A percentile compares a stretch with the other conserved stretches of the same genome.
Evolutionary conservation across 2,329 filamentous ascomycete genomes (phyloP).

Genomic region (Cercospora zeina): DNA sequence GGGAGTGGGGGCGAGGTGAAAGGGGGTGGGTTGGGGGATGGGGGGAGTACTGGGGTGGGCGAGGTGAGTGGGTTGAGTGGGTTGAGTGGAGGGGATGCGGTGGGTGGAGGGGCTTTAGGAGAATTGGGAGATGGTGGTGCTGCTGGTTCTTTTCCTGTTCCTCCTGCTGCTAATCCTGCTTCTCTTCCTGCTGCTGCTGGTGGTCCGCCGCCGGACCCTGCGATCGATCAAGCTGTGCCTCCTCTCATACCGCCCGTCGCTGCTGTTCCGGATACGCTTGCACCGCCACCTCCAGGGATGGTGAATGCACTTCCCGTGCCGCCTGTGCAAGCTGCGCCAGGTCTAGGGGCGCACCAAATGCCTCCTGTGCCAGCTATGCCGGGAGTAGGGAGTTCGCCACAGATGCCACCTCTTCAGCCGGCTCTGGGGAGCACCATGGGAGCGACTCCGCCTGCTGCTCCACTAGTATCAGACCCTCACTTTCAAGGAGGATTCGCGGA

Average conservation of each 20-base stretch:
- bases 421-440: constrained; percentile 8
- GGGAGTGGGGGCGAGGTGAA: not conserved
- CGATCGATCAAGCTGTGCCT: not conserved
- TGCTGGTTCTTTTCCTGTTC: not conserved
- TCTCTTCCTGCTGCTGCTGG: not conserved
- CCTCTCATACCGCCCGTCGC: not conserved
- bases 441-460: not conserved
- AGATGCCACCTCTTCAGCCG: constrained; percentile 8
- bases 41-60: not conserved
- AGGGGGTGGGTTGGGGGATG: not conserved
- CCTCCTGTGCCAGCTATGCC: constrained; percentile 8
- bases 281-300: not conserved
- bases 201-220: not conserved
- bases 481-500: constrained; percentile 10
- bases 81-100: not conserved
- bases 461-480: not conserved
- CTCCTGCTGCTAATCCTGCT: not conserved
- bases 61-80: not conserved
- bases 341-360: not conserved
- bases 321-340: constrained; percentile 1
- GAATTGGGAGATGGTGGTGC: not conserved
- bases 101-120: not conserved
- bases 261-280: not conserved
- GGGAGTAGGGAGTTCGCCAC: constrained; percentile 7
- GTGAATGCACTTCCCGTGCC: constrained; percentile 1